A percentile compares a stretch with the other conserved stretches of the same genome.
Evolutionary conservation across 495 filamentous ascomycete genomes (phyloP).

Genomic region (Glarea lozoyensis): DNA sequence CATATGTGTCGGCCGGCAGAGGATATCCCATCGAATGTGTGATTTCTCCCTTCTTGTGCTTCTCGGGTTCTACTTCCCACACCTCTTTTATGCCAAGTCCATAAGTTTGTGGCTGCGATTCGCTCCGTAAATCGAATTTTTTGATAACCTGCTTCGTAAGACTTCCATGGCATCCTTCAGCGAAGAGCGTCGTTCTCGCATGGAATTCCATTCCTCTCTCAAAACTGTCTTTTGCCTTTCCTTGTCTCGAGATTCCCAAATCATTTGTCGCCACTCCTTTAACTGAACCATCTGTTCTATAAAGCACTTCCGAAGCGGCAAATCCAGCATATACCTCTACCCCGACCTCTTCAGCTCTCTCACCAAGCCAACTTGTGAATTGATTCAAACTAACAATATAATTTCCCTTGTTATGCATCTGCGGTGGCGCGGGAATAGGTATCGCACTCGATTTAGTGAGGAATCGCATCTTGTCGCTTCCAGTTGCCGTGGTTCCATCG

Average conservation of each 20-base stretch:
- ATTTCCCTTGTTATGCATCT: slow-evolving; percentile 98
- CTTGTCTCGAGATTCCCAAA: slow-evolving; percentile 69
- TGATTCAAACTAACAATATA: slow-evolving; percentile 95
- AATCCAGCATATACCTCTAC: slow-evolving; percentile 98
- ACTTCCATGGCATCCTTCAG: slow-evolving; percentile 93
- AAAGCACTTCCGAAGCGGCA: slow-evolving; percentile 87
- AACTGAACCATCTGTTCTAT: slow-evolving; percentile 76
- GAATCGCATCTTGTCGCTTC: slow-evolving; percentile 84
- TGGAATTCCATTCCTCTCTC: slow-evolving; percentile 99
- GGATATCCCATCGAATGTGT: slow-evolving; percentile 93
- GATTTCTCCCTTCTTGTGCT: slow-evolving; percentile 80
- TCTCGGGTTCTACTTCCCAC: slow-evolving; percentile 92
- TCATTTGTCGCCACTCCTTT: slow-evolving; percentile 96
- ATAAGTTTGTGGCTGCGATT: slow-evolving; percentile 91
- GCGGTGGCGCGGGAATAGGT: slow-evolving; percentile 79
- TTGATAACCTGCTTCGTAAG: slow-evolving; percentile 92
- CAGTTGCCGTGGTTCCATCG: slow-evolving; percentile 72
- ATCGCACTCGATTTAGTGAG: slow-evolving; percentile 74
- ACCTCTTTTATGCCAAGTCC: slow-evolving; percentile 93
- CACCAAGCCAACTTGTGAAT: slow-evolving; percentile 88
- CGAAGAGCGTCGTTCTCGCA: slow-evolving; percentile 86
- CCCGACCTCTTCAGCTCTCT: slow-evolving; percentile 91
- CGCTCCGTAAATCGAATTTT: slow-evolving; percentile 83
- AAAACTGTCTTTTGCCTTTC: slow-evolving; percentile 83
- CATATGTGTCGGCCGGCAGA: slow-evolving; percentile 80